Conservation (phyloP, 306 rosid species). For the Prunus persica region Prunus_persica_NCBIv2 NC_034009.1:44175001-44175500, state of each 20-base stretch:
- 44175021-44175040: too few species aligned
- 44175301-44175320: neutral
- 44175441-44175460: conserved; percentile 22
- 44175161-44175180: rapidly evolving
- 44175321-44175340: too few species aligned
- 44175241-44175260: too few species aligned
- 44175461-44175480: conserved; percentile 22
- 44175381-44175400: too few species aligned
- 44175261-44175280: neutral
- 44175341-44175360: neutral
- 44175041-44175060: too few species aligned
- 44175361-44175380: neutral
- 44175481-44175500: neutral
- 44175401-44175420: neutral
- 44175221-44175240: too few species aligned
- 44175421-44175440: neutral
- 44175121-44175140: rapidly evolving
- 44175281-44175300: neutral
- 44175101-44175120: too few species aligned
- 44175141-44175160: rapidly evolving
- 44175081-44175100: too few species aligned
- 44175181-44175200: rapidly evolving
- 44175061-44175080: too few species aligned
- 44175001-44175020: too few species aligned
- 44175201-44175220: rapidly evolving